These are phyloP conservation scores for Cercospora beticola DNA, from an alignment of 2,329 filamentous ascomycete species.

Conservation along the genomic window DNA sequence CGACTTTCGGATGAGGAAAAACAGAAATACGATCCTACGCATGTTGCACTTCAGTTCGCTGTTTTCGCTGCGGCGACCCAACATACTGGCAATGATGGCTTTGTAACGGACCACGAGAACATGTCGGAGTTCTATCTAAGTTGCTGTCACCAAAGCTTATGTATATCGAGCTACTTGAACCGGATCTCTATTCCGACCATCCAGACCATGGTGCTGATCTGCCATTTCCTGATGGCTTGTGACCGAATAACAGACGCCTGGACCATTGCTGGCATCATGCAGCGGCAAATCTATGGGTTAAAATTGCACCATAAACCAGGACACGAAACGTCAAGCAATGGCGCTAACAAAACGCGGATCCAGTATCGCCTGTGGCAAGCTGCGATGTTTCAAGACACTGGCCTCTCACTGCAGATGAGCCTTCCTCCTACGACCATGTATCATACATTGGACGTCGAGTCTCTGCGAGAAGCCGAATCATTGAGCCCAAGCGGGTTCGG, in stretches of 20 bases:
- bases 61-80: background rate
- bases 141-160: slow-evolving; percentile 1
- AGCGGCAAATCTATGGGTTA: background rate
- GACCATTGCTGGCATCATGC: background rate
- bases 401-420: background rate
- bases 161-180: slow-evolving; percentile 5
- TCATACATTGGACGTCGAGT: background rate
- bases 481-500: background rate
- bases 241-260: background rate
- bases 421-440: background rate
- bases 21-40: background rate
- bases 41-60: background rate
- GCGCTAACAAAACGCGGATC: background rate
- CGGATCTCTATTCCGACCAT: slow-evolving; percentile 51
- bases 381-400: background rate
- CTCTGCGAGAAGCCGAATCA: background rate
- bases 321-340: background rate
- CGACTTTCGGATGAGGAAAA: background rate
- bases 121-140: slow-evolving; percentile 2
- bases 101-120: background rate
- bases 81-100: background rate
- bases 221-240: background rate
- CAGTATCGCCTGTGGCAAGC: background rate
- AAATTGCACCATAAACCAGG: background rate
- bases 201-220: slow-evolving; percentile 75